Percentiles rank a stretch among this genome's conserved stretches.
Evolutionary conservation across 2,329 filamentous ascomycete species (phyloP).

Genomic region (Talaromyces atroroseus): DNA sequence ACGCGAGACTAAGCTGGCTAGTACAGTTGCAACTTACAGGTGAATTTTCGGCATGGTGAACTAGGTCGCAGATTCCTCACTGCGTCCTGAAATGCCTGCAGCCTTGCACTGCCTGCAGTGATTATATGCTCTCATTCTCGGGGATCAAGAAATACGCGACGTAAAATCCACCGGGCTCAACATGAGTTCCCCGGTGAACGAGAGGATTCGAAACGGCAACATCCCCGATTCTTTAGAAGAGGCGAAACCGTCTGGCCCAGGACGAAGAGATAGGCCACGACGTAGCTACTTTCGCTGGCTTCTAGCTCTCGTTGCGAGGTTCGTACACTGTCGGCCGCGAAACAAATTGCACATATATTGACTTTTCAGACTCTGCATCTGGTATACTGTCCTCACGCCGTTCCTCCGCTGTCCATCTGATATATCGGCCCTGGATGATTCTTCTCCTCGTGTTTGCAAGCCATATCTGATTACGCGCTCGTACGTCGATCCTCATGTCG

Average conservation of each 20-base stretch:
- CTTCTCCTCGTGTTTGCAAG: constrained; percentile 73
- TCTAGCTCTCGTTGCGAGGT: constrained; percentile 32
- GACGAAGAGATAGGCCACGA: constrained; percentile 15
- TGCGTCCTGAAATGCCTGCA: neutral
- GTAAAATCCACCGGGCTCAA: constrained; percentile 10
- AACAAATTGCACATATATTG: neutral
- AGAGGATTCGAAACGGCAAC: constrained; percentile 16
- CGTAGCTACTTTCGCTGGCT: constrained; percentile 29
- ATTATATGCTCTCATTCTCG: neutral
- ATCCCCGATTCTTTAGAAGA: constrained; percentile 17
- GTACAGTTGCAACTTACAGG: neutral
- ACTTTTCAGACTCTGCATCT: constrained; percentile 62
- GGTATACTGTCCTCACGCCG: constrained; percentile 78
- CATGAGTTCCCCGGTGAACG: constrained; percentile 26
- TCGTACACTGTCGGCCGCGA: constrained; percentile 14
- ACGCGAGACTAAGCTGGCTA: neutral
- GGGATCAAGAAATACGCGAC: neutral
- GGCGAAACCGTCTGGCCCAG: constrained; percentile 11
- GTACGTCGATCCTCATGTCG: constrained; percentile 66
- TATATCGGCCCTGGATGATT: constrained; percentile 60
- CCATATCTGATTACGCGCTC: constrained; percentile 65
- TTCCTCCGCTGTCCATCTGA: constrained; percentile 76
- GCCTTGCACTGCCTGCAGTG: neutral
- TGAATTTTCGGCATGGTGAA: constrained; percentile 1
- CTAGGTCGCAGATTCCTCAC: neutral